phyloP scores from a whole-genome alignment of 2,329 filamentous ascomycete genomes.

The Dactylellina haptotyla region DNA sequence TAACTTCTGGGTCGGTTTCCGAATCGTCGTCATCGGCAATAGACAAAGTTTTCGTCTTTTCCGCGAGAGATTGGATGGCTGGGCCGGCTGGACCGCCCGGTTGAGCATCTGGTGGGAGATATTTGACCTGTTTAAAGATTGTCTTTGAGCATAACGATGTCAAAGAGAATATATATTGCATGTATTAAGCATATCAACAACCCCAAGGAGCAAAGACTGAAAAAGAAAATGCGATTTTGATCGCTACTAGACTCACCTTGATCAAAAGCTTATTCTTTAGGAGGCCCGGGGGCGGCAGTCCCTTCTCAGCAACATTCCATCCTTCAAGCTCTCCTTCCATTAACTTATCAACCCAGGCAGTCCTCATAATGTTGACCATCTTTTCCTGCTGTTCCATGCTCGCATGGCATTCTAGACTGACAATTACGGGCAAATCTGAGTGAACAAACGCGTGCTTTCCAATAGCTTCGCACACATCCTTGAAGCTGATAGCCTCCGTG shows the following conservation, averaged over 20 bases:
- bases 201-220: not conserved
- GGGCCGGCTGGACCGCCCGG: slow-evolving; percentile 18
- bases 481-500: slow-evolving; percentile 85
- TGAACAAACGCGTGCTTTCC: slow-evolving; percentile 76
- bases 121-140: slow-evolving; percentile 57
- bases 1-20: slow-evolving; percentile 19
- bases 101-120: slow-evolving; percentile 54
- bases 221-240: not conserved
- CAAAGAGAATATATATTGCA: slow-evolving; percentile 18
- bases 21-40: slow-evolving; percentile 26
- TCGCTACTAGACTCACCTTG: slow-evolving; percentile 73
- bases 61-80: slow-evolving; percentile 24
- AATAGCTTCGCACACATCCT: slow-evolving; percentile 84
- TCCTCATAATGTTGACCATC: slow-evolving; percentile 93
- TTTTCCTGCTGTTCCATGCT: slow-evolving; percentile 82
- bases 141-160: slow-evolving; percentile 47
- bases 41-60: slow-evolving; percentile 29
- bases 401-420: slow-evolving; percentile 92
- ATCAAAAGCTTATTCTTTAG: slow-evolving; percentile 82
- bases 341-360: slow-evolving; percentile 81
- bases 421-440: slow-evolving; percentile 79
- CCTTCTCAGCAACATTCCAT: slow-evolving; percentile 59
- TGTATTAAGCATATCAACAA: slow-evolving; percentile 38
- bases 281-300: slow-evolving; percentile 75
- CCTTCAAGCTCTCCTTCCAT: slow-evolving; percentile 71